A percentile compares a stretch with the other conserved stretches of the same genome.
Evolutionary conservation across 139 green algal species (phyloP).

Genomic region (Nannochloris sp.): DNA sequence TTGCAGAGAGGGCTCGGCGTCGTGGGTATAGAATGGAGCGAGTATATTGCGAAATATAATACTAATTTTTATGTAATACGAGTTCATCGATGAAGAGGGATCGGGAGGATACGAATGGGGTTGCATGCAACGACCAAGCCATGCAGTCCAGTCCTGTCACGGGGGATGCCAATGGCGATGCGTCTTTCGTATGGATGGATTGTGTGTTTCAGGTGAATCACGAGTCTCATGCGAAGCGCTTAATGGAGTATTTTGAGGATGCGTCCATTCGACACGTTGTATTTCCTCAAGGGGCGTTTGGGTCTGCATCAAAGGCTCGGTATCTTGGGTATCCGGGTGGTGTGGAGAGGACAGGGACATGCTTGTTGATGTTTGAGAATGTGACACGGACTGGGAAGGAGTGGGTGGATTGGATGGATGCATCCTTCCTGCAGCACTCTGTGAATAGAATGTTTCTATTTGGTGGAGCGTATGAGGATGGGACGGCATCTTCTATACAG

Average conservation of each 20-base stretch:
- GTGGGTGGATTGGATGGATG: slow-evolving; percentile 4
- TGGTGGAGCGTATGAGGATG: neutral
- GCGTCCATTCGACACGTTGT: neutral
- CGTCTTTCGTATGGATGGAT: neutral
- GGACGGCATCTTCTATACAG: neutral
- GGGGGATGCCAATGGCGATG: neutral
- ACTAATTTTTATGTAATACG: too few species aligned
- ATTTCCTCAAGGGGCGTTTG: slow-evolving; percentile 5
- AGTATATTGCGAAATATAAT: slow-evolving; percentile 47
- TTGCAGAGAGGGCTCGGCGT: slow-evolving; percentile 45
- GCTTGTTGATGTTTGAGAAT: slow-evolving; percentile 8
- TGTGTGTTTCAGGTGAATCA: slow-evolving; percentile 3
- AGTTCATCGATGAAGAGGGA: too few species aligned
- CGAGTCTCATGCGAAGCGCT: neutral
- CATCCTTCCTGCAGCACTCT: neutral
- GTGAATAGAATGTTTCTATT: slow-evolving; percentile 6
- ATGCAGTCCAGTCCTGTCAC: neutral
- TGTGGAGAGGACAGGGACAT: neutral
- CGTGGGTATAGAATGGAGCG: slow-evolving; percentile 67
- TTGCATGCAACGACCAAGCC: neutral
- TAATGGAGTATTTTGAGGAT: slow-evolving; percentile 9
- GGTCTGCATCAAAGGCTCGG: neutral
- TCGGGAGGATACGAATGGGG: neutral
- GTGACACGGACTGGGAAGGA: neutral
- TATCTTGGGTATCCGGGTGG: neutral